Conservation (phyloP, 768 basidiomycete genomes). For the Psilocybe subaeruginosa region DNA sequence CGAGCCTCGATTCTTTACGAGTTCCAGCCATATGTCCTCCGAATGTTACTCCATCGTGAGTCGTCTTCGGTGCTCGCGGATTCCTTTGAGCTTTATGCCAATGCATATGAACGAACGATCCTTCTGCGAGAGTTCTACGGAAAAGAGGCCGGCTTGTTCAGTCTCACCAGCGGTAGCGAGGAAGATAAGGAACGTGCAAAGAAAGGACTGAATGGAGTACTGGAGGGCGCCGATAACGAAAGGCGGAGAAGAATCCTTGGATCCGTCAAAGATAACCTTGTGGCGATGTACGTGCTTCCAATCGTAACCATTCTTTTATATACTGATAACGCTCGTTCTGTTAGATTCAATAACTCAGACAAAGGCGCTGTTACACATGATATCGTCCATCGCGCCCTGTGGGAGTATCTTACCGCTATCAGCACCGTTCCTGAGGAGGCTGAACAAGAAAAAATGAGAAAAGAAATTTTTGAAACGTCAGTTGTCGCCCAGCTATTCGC, state of each 20-base stretch:
- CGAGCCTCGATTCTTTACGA: slow-evolving; percentile 77
- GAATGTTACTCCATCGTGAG: slow-evolving; percentile 82
- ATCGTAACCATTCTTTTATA: not conserved
- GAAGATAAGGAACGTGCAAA: slow-evolving; percentile 67
- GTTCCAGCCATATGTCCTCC: slow-evolving; percentile 75
- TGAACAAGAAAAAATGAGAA: slow-evolving; percentile 73
- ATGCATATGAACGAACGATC: slow-evolving; percentile 81
- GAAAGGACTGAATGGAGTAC: slow-evolving; percentile 67
- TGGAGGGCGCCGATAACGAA: slow-evolving; percentile 67
- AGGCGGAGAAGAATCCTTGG: slow-evolving; percentile 66
- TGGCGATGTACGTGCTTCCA: slow-evolving; percentile 61
- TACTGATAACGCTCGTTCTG: not conserved
- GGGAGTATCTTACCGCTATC: slow-evolving; percentile 80
- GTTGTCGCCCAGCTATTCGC: slow-evolving; percentile 12
- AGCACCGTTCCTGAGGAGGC: slow-evolving; percentile 58
- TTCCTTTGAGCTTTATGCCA: slow-evolving; percentile 85
- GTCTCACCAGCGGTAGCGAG: slow-evolving; percentile 52
- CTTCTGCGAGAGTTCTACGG: slow-evolving; percentile 90
- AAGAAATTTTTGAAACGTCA: slow-evolving; percentile 83
- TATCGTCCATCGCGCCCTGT: slow-evolving; percentile 84
- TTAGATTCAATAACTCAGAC: slow-evolving; percentile 88
- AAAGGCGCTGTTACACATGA: slow-evolving; percentile 88
- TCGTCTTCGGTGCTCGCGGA: slow-evolving; percentile 86
- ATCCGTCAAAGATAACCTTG: slow-evolving; percentile 74
- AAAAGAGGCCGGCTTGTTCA: slow-evolving; percentile 81